Evolutionary conservation across 2,329 filamentous ascomycete genomes (phyloP).

Genomic region (Leptographium procerum): DNA sequence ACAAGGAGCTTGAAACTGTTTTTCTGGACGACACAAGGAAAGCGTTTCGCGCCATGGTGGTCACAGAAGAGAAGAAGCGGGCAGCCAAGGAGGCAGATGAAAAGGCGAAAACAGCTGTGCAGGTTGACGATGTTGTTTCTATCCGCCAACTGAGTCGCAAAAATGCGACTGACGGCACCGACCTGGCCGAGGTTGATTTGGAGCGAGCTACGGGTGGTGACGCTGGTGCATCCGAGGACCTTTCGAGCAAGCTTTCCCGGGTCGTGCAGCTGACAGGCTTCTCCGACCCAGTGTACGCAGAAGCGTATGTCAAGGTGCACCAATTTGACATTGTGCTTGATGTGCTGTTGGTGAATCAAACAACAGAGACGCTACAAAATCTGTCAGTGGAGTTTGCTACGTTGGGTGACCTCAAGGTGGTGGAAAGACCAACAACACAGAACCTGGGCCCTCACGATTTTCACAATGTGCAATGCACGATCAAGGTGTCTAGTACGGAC

Average conservation of each 20-base stretch:
- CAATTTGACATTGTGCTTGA: constrained; percentile 98
- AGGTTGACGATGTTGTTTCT: constrained; percentile 87
- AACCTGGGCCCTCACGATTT: constrained; percentile 94
- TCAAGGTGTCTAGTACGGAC: constrained; percentile 89
- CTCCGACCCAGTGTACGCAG: constrained; percentile 96
- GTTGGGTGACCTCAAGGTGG: constrained; percentile 91
- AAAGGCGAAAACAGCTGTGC: constrained; percentile 85
- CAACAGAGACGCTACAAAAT: constrained; percentile 90
- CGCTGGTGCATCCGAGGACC: constrained; percentile 61
- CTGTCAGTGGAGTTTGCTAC: constrained; percentile 98
- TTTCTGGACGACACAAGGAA: constrained; percentile 92
- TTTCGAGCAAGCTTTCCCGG: constrained; percentile 86
- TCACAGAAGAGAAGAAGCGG: constrained; percentile 94
- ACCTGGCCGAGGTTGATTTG: constrained; percentile 80
- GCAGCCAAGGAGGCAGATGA: constrained; percentile 88
- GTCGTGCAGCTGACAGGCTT: constrained; percentile 97
- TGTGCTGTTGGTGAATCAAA: constrained; percentile 94
- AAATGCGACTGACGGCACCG: constrained; percentile 66
- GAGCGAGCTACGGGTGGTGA: constrained; percentile 93
- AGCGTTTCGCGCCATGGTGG: constrained; percentile 94
- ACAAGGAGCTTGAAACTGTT: constrained; percentile 81
- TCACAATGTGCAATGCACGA: constrained; percentile 94
- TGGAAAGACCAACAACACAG: constrained; percentile 91
- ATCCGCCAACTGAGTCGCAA: constrained; percentile 93
- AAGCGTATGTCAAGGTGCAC: constrained; percentile 96